These are phyloP conservation scores for Cupressus sempervirens DNA, from an alignment of 75 land plant species.

Conservation along the genomic window DNA sequence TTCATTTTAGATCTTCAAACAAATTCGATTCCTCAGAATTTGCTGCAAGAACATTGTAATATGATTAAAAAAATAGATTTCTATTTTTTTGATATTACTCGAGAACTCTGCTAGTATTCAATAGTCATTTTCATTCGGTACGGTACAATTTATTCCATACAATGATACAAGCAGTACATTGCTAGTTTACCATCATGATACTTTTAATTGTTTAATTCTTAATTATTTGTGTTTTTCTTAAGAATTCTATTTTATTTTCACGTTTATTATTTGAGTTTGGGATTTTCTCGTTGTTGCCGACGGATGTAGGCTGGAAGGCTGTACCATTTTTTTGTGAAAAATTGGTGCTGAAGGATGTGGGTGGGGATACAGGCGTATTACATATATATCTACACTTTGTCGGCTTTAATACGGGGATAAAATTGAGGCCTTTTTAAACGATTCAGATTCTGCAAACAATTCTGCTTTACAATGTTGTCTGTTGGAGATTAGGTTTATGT, in stretches of 20 bases:
- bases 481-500: not conserved
- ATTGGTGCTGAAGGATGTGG: not conserved
- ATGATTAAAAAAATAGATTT: not conserved
- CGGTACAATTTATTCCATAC: not conserved
- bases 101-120: not conserved
- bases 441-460: not conserved
- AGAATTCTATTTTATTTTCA: not conserved
- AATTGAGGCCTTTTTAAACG: not conserved
- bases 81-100: not conserved
- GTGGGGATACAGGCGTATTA: not conserved
- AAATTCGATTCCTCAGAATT: not conserved
- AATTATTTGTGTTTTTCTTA: not conserved
- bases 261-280: not conserved
- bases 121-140: not conserved
- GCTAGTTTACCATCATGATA: not conserved
- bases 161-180: not conserved
- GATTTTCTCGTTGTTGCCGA: not conserved
- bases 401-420: not conserved
- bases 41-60: not conserved
- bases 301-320: not conserved
- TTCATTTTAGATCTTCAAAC: not conserved
- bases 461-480: not conserved
- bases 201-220: not conserved
- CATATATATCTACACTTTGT: not conserved
- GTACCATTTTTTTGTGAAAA: not conserved